Base-by-base conservation (phyloP, 176 grass and related monocot genomes). In the Rhynchospora breviuscula region DNA sequence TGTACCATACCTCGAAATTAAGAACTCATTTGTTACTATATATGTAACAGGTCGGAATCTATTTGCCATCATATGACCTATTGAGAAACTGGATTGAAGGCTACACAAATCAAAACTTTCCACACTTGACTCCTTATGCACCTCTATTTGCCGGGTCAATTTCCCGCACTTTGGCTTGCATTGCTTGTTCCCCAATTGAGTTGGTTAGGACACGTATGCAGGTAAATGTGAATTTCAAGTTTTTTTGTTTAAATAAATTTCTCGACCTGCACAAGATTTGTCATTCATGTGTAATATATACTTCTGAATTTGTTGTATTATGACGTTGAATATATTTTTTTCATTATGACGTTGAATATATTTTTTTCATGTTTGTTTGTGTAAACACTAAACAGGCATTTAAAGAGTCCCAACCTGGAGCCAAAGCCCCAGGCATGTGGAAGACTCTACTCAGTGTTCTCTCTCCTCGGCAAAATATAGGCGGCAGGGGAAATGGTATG, bases 121-220 rank as follows among this genome's bases (percentile, higher is more conserved):
- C 92, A 63, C 71, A 89, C 66, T 81, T 98, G 52, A 91, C 67
- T 83, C 89, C 89, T 64, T 98, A 94, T 71, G 92, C 86, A 83
- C 90, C 95, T 87, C 85, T 94, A 10, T 79, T 93, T 87, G 82
- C 90, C 84, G 92, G 95, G 15, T 90, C 95, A 84, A 67, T 91
- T 83, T 52, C 92, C 72, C 89, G 92, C 65, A 88, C 90, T 74
- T 79, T 94, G 74, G 95, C 95, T 67, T 98, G 95, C 63, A 83
- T 94, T 81, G 71, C 90, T 71, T 98, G 92, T 86, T 94, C 90
- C 23, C 95, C 95, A 23, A 84, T 94, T 94, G 95, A 98, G 86
- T 67, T 98, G 76, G 90, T 90, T 81, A 91, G 92, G 71, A 98
- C 92, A 69, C 92, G 95, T 15, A 98, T 98, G 95, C 95, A 91